A percentile compares a stretch with the other conserved stretches of the same genome.
These are phyloP conservation scores for Phylloporus arenicola DNA, from an alignment of 768 basidiomycete genomes.

Conservation along the genomic window DNA sequence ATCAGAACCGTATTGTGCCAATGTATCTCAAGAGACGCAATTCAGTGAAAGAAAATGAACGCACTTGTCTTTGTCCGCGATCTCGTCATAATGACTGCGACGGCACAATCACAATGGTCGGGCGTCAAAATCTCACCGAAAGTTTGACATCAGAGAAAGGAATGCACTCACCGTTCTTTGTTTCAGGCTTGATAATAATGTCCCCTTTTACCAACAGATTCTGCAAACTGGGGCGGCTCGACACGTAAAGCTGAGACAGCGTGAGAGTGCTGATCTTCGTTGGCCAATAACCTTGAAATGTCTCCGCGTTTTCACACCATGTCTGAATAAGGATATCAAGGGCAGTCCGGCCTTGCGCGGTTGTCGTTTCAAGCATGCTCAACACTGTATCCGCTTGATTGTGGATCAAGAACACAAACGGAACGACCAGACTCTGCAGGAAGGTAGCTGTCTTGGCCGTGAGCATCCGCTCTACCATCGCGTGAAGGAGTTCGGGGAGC, in stretches of 20 bases:
- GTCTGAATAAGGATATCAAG: slow-evolving; percentile 86
- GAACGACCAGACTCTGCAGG: slow-evolving; percentile 86
- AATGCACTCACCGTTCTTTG: slow-evolving; percentile 64
- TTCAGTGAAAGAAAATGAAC: slow-evolving; percentile 24
- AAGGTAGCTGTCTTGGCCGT: slow-evolving; percentile 89
- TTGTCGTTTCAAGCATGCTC: slow-evolving; percentile 65
- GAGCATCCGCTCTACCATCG: slow-evolving; percentile 75
- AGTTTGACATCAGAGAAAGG: slow-evolving; percentile 5
- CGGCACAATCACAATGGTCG: slow-evolving; percentile 21
- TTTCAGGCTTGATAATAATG: slow-evolving; percentile 76
- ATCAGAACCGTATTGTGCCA: slow-evolving; percentile 14
- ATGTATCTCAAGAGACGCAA: neutral
- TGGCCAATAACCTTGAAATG: slow-evolving; percentile 94
- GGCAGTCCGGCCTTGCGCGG: slow-evolving; percentile 53
- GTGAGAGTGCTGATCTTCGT: slow-evolving; percentile 81
- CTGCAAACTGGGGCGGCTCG: slow-evolving; percentile 61
- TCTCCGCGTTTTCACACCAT: slow-evolving; percentile 94
- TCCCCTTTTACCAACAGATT: slow-evolving; percentile 83
- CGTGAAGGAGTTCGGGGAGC: slow-evolving; percentile 79
- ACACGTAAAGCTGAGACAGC: slow-evolving; percentile 65
- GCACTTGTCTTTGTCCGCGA: slow-evolving; percentile 82
- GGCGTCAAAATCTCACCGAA: slow-evolving; percentile 11
- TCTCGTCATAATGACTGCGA: slow-evolving; percentile 91
- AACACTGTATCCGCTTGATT: slow-evolving; percentile 80
- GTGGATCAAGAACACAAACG: slow-evolving; percentile 90